Evolutionary conservation across 352 stramenopile species (phyloP), one percentile per base, ranked within the genome.

Genomic region (Albugo candida): DNA sequence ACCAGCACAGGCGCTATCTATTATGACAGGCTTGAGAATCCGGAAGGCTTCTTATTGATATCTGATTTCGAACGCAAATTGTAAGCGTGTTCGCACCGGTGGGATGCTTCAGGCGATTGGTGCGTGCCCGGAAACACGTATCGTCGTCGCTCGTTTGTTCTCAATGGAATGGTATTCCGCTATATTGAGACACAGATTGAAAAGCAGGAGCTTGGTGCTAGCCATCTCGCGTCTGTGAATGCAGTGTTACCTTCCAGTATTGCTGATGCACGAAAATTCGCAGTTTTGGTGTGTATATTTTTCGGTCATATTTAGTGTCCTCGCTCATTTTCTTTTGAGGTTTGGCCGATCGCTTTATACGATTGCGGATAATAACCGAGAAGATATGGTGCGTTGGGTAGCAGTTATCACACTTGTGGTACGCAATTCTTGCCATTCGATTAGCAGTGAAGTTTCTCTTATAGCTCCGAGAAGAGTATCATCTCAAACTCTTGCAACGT

Each of bases 301-400:
- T 43, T 10, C 17, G 3, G 3, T 21, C 4, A 5, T 44, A 37
- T 42, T 13, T 57, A n/a, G n/a, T n/a, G n/a, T n/a, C n/a, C n/a
- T 10, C 43, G 12, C 24, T n/a, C 47, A 24, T 8, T 19, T 43
- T 8, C 8, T 19, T 19, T 55, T 52, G 20, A 80, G 65, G 75
- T 92, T 1, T 92, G 79, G 79, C 79, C 0, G 79, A 92, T 53
- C 69, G 79, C 48, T 92, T 51, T 92, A 92, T 55, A 92, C 79
- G 0, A 68, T 92, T 13, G 79, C 79, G 13, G 79, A 70, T 13
- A 87, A 83, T 53, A 74, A 85, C 46, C 59, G 79, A 14, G 79
- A 92, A 49, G 79, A 92, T 55, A 89, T 92, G 76, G 79, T 92
- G 40, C 79, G 79, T 49, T 92, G 79, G 79, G 79, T 76, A 18